A percentile compares a stretch with the other conserved stretches of the same genome.
phyloP scores from a whole-genome alignment of 257 asterid species.

The Haberlea rhodopensis region DNA sequence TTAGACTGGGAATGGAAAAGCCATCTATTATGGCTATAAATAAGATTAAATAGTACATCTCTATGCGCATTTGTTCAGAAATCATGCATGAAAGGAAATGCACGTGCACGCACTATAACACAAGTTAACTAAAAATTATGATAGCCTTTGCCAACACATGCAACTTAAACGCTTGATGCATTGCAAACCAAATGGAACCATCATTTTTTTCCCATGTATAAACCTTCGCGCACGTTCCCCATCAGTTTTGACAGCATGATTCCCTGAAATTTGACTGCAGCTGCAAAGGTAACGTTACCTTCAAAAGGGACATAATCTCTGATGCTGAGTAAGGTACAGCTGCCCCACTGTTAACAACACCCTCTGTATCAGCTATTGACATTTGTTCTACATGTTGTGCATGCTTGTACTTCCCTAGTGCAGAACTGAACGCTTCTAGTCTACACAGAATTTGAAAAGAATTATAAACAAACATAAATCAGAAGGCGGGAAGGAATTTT shows the following conservation, averaged over 20 bases:
- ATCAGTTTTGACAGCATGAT: neutral
- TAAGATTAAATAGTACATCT: too few species aligned
- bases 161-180: neutral
- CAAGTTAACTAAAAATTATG: neutral
- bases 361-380: constrained; percentile 64
- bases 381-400: constrained; percentile 71
- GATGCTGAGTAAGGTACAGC: constrained; percentile 52
- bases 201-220: too few species aligned
- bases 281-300: constrained; percentile 46
- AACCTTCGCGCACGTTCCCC: neutral
- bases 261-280: neutral
- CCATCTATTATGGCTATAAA: too few species aligned
- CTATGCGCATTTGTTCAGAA: too few species aligned
- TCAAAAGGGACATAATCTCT: constrained; percentile 62
- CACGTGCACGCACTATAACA: neutral
- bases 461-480: neutral
- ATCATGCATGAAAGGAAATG: too few species aligned
- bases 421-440: constrained; percentile 61
- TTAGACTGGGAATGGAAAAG: too few species aligned
- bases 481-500: constrained; percentile 9
- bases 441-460: constrained; percentile 39
- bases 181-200: neutral
- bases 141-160: too few species aligned
- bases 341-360: constrained; percentile 63
- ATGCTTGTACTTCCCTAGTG: constrained; percentile 67